Conservation (phyloP, 192 early-diverging fungal species). For the Gaertneriomyces semiglobifer region DNA sequence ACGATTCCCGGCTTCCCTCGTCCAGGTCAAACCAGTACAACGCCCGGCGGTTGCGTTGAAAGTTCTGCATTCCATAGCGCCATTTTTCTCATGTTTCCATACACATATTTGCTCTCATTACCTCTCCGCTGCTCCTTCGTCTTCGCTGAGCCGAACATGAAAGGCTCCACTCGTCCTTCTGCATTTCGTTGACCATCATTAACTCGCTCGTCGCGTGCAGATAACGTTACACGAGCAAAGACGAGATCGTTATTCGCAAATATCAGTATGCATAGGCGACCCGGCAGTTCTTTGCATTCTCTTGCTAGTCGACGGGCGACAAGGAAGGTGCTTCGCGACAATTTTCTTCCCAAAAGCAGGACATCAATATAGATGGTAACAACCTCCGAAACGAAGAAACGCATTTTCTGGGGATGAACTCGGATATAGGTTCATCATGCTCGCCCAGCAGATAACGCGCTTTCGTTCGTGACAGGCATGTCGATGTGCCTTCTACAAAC, state of each 20-base stretch:
- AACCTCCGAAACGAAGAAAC: too few species aligned
- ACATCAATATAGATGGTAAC: not conserved
- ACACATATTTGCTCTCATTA: not conserved
- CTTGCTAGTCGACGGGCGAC: not conserved
- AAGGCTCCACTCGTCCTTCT: not conserved
- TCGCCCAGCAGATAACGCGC: too few species aligned
- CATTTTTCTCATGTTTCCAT: not conserved
- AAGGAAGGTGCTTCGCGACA: not conserved
- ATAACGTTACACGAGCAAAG: not conserved
- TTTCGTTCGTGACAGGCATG: too few species aligned
- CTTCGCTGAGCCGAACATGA: not conserved
- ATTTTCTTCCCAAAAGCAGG: not conserved
- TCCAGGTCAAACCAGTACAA: not conserved
- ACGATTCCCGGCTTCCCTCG: not conserved
- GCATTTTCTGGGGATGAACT: too few species aligned
- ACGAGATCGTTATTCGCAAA: not conserved
- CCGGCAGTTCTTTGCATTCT: slow-evolving; percentile 2
- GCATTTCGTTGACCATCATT: not conserved
- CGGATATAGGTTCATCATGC: too few species aligned
- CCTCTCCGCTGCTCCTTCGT: not conserved
- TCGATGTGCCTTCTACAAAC: too few species aligned
- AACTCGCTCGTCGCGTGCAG: not conserved
- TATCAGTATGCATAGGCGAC: not conserved
- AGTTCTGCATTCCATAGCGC: not conserved
- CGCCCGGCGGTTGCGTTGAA: not conserved